Percentiles rank a stretch among this genome's conserved stretches.
These are phyloP conservation scores for Castanea crenata DNA, from an alignment of 306 rosid species.

Conservation along the genomic window DNA sequence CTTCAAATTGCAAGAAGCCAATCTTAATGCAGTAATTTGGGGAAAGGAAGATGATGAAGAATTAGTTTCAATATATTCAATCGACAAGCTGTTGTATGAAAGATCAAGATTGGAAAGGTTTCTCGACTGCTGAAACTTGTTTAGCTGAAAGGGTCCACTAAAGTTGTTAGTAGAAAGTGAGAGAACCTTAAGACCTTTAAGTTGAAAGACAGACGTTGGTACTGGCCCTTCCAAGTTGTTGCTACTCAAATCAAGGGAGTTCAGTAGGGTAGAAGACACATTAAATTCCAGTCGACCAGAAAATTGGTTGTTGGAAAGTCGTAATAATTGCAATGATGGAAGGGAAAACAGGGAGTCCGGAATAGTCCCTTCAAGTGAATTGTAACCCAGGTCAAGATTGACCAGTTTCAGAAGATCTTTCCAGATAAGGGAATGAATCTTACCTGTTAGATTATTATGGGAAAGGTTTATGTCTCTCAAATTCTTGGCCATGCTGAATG, in stretches of 20 bases:
- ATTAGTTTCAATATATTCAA: background rate
- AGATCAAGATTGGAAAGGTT: background rate
- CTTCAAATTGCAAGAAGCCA: background rate
- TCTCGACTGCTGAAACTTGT: background rate
- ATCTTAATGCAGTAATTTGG: background rate
- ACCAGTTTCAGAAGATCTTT: constrained; percentile 18
- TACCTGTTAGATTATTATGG: constrained; percentile 13
- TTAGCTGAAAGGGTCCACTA: background rate
- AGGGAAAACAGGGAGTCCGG: constrained; percentile 24
- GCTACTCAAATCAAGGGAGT: background rate
- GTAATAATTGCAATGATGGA: constrained; percentile 4
- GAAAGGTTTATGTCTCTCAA: constrained; percentile 15
- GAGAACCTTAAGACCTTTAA: background rate
- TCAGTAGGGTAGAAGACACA: background rate
- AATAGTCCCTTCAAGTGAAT: constrained; percentile 23
- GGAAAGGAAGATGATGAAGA: background rate
- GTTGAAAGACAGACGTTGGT: background rate
- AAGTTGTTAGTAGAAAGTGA: constrained; percentile 13
- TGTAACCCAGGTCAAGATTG: constrained; percentile 10
- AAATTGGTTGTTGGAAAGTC: constrained; percentile 20
- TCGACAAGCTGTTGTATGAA: constrained; percentile 4
- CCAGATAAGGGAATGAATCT: constrained; percentile 1
- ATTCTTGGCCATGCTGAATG: constrained; percentile 26
- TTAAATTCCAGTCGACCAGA: constrained; percentile 24
- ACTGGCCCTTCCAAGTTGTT: constrained; percentile 5